Conservation (phyloP, 1,139 yeast genomes). For the Yamadazyma siamensis region DNA sequence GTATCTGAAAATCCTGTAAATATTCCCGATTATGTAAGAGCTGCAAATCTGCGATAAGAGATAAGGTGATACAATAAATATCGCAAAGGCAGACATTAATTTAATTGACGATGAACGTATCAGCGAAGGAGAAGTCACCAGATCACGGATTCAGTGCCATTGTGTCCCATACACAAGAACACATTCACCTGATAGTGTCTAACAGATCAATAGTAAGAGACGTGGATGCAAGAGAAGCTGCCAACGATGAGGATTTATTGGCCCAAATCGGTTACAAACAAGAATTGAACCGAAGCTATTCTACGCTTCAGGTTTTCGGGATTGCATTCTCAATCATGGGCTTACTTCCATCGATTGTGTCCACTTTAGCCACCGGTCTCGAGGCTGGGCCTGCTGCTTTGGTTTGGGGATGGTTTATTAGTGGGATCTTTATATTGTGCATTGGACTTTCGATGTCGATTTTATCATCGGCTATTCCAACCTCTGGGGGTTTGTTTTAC, state of each 20-base stretch:
- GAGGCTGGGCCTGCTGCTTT: conserved; percentile 46
- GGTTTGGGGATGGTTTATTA: conserved; percentile 72
- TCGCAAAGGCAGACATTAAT: too few relatives aligned
- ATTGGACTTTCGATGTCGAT: conserved; percentile 66
- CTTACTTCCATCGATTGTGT: conserved; percentile 44
- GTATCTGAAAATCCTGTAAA: too few relatives aligned
- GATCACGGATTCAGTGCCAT: too few relatives aligned
- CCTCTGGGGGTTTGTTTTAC: conserved; percentile 69
- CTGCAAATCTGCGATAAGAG: too few relatives aligned
- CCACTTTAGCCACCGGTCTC: conserved; percentile 30
- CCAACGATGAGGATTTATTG: conserved; percentile 43
- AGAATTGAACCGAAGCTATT: conserved; percentile 45
- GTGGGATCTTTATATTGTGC: conserved; percentile 53
- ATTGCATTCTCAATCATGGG: conserved; percentile 56
- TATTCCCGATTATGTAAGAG: too few relatives aligned
- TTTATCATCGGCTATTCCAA: conserved; percentile 66
- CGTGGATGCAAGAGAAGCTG: conserved; percentile 25
- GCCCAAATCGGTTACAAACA: conserved; percentile 55
- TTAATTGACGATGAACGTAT: too few relatives aligned
- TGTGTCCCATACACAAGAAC: too few relatives aligned
- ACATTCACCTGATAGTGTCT: conserved; percentile 20
- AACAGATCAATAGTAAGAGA: conserved; percentile 23
- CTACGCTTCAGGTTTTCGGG: conserved; percentile 50
- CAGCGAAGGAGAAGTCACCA: too few relatives aligned
- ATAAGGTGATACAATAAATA: too few relatives aligned